Evolutionary conservation across 306 rosid species (phyloP).

Genomic region (Begonia masoniana): DNA sequence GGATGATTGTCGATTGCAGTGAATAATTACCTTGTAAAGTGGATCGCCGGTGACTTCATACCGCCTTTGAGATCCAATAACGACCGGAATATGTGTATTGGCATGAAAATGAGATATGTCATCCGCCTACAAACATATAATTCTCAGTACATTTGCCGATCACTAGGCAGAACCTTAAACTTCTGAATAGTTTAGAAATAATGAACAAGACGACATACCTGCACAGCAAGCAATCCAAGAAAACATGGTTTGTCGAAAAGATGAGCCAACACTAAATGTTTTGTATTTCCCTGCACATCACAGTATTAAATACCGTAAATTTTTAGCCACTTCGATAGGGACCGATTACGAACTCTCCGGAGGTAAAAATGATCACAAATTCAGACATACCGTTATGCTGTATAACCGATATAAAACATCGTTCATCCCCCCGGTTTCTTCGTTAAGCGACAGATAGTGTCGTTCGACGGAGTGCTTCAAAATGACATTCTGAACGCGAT

Average conservation of each 20-base stretch:
- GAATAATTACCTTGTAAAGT: constrained; percentile 49
- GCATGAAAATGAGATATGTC: constrained; percentile 61
- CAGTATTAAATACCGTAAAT: neutral
- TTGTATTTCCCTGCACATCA: constrained; percentile 37
- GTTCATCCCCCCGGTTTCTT: constrained; percentile 98
- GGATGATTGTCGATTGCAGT: neutral
- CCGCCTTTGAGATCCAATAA: constrained; percentile 80
- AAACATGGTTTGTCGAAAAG: constrained; percentile 90
- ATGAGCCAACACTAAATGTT: constrained; percentile 71
- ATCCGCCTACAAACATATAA: constrained; percentile 37
- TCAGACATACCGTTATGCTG: constrained; percentile 46
- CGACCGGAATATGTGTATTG: constrained; percentile 82
- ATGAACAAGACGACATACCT: constrained; percentile 26
- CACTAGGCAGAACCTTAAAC: too few relatives aligned
- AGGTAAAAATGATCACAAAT: too few relatives aligned
- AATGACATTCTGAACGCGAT: constrained; percentile 66
- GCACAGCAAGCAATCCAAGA: constrained; percentile 67
- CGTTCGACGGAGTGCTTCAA: constrained; percentile 27
- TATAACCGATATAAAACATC: constrained; percentile 79
- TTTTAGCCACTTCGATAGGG: too few relatives aligned
- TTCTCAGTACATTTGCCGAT: too few relatives aligned
- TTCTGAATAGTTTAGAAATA: too few relatives aligned
- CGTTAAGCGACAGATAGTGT: constrained; percentile 56
- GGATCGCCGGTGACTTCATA: constrained; percentile 85
- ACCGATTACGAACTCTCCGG: too few relatives aligned